phyloP scores from a whole-genome alignment of 768 basidiomycete species.

The Lactarius evosmus region DNA sequence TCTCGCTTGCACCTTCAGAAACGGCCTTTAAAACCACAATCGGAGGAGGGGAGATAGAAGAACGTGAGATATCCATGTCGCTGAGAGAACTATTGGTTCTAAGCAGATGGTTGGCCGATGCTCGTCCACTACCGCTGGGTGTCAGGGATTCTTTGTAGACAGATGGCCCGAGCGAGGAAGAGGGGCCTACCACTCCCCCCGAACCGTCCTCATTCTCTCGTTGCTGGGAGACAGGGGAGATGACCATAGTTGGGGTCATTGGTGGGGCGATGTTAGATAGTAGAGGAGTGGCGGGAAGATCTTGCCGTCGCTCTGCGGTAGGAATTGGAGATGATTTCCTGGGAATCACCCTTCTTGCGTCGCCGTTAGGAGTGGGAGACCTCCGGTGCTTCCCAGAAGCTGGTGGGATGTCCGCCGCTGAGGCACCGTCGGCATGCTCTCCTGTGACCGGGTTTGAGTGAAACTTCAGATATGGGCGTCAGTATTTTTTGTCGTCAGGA shows the following conservation, averaged over 20 bases:
- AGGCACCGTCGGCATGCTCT: background rate
- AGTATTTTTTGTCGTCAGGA: background rate
- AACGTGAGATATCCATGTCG: conserved; percentile 10
- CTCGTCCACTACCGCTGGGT: background rate
- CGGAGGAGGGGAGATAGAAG: conserved; percentile 8
- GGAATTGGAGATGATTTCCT: background rate
- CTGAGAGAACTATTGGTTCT: background rate
- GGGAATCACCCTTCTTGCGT: background rate
- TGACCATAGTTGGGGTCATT: background rate
- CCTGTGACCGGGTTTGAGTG: background rate
- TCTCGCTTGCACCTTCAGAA: background rate
- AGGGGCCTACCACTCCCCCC: background rate
- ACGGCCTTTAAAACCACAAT: conserved; percentile 13
- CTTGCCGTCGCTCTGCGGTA: background rate
- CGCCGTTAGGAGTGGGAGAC: conserved; percentile 4
- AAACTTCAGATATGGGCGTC: background rate
- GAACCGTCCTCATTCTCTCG: background rate
- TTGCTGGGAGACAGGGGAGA: background rate
- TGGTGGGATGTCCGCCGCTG: background rate
- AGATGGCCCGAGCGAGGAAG: background rate
- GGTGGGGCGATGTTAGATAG: background rate
- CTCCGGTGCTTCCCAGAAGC: conserved; percentile 1
- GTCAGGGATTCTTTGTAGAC: background rate
- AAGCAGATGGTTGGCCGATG: background rate
- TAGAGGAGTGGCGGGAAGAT: background rate